A percentile compares a stretch with the other conserved stretches of the same genome.
Conservation (phyloP, 2,329 filamentous ascomycete species). For the Mycosphaerella arachidis region DNA sequence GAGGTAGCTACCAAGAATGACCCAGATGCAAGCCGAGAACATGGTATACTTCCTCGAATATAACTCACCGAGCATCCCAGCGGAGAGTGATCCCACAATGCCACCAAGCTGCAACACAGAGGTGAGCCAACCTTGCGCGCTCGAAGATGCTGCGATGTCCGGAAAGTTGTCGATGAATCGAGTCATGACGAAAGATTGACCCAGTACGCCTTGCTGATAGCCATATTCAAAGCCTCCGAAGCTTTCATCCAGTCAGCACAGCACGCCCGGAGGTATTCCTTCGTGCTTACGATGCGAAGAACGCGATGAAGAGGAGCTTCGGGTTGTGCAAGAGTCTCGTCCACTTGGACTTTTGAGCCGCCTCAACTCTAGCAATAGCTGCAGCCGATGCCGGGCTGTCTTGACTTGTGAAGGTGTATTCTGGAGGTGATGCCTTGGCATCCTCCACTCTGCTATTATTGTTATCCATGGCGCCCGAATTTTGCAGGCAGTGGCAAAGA, state of each 20-base stretch:
- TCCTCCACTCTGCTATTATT: not conserved
- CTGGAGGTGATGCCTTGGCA: not conserved
- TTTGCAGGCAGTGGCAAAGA: too few species aligned
- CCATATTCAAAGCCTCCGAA: constrained; percentile 52
- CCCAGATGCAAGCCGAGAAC: constrained; percentile 47
- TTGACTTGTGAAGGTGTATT: not conserved
- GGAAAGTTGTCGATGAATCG: constrained; percentile 23
- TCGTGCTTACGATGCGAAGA: constrained; percentile 8
- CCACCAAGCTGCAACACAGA: constrained; percentile 23
- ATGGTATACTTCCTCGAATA: constrained; percentile 52
- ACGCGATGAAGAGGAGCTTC: constrained; percentile 15
- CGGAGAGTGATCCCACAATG: constrained; percentile 42
- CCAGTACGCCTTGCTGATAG: constrained; percentile 53
- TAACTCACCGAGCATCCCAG: constrained; percentile 48
- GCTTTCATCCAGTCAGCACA: constrained; percentile 25
- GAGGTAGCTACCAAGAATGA: constrained; percentile 23
- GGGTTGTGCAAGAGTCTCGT: constrained; percentile 10
- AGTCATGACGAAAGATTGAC: constrained; percentile 52
- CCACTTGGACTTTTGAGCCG: constrained; percentile 8
- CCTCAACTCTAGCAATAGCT: constrained; percentile 3
- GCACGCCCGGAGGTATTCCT: not conserved
- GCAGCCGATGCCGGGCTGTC: constrained; percentile 3
- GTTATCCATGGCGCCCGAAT: not conserved
- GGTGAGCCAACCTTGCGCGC: constrained; percentile 15
- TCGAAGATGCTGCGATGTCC: constrained; percentile 9